These are phyloP conservation scores for Suillus ampliporus DNA, from an alignment of 768 basidiomycete genomes.

Conservation along the genomic window DNA sequence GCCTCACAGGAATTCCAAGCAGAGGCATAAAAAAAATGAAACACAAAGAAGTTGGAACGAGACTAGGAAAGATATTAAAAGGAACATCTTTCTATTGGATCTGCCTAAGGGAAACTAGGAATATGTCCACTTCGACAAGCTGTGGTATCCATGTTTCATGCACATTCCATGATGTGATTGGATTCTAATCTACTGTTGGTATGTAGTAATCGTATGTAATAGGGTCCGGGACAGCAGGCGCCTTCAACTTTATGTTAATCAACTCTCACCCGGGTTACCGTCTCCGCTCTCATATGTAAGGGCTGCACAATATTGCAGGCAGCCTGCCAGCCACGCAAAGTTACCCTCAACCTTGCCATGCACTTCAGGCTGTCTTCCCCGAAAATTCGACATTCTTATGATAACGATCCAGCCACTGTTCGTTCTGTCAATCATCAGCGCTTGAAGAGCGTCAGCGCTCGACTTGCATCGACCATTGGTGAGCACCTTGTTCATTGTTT, in stretches of 20 bases:
- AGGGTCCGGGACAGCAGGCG: not conserved
- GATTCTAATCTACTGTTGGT: no score
- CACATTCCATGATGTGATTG: no score
- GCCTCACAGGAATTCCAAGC: no score
- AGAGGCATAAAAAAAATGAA: no score
- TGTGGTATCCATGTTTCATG: no score
- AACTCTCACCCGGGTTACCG: constrained; percentile 1
- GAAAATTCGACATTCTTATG: constrained; percentile 31
- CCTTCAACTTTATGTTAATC: not conserved
- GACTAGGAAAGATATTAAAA: no score
- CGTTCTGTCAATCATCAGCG: constrained; percentile 28
- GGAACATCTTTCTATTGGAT: no score
- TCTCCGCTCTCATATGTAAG: constrained; percentile 5
- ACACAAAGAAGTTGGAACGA: no score
- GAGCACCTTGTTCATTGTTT: not conserved
- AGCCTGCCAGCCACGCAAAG: not conserved
- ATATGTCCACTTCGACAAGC: no score
- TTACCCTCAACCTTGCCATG: constrained; percentile 21
- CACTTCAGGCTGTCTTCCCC: constrained; percentile 29
- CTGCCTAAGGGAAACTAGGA: no score
- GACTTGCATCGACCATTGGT: constrained; percentile 37
- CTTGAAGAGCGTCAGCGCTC: constrained; percentile 33
- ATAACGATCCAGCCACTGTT: constrained; percentile 36
- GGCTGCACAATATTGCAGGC: no score
- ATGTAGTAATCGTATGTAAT: no score